phyloP scores from a whole-genome alignment of 202 grass and related monocot species.

The Digitaria exilis region DNA sequence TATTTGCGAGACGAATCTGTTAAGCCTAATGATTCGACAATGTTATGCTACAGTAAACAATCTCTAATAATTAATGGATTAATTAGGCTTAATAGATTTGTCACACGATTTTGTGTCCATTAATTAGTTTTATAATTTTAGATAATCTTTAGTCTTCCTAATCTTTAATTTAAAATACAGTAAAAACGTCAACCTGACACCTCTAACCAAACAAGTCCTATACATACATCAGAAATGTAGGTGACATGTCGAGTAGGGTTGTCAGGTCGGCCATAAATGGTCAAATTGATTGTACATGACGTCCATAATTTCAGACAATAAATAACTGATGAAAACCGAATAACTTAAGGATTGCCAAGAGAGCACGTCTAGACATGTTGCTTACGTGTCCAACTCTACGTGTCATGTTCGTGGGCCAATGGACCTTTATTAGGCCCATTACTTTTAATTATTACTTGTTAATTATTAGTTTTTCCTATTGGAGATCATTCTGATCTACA shows the following conservation, averaged over 20 bases:
- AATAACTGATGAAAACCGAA: background rate
- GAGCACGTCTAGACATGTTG: background rate
- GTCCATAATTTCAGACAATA: background rate
- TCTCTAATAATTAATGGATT: too few species aligned
- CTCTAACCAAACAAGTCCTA: too few species aligned
- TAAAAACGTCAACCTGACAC: too few species aligned
- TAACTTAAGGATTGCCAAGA: background rate
- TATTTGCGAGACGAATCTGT: too few species aligned
- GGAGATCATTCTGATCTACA: background rate
- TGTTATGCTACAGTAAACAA: too few species aligned
- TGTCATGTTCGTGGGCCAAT: conserved; percentile 4
- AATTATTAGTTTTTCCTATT: background rate
- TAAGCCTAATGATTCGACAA: too few species aligned
- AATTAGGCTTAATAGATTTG: too few species aligned
- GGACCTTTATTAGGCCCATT: conserved; percentile 21
- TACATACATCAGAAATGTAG: background rate
- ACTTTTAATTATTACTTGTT: background rate
- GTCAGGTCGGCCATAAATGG: background rate
- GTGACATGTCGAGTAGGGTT: background rate
- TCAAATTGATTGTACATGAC: conserved; percentile 13
- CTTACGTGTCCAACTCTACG: background rate
- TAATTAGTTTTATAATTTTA: too few species aligned
- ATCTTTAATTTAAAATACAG: too few species aligned
- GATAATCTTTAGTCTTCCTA: too few species aligned
- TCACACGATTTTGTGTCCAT: too few species aligned